phyloP scores from a whole-genome alignment of 2,329 filamentous ascomycete genomes.

The Colletotrichum caudatum region DNA sequence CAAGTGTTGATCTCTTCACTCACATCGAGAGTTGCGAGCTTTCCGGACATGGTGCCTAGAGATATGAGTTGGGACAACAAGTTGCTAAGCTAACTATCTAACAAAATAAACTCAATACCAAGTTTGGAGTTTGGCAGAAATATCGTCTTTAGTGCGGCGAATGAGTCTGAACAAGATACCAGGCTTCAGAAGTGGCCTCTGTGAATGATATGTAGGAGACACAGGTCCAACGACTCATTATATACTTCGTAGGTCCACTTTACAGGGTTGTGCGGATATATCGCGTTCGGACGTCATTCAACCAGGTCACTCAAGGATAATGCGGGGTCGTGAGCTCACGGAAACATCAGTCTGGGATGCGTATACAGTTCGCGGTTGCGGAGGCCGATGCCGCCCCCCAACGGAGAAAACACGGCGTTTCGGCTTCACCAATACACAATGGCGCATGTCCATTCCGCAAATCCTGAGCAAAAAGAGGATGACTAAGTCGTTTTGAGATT shows the following conservation, averaged over 20 bases:
- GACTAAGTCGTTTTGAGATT: slow-evolving; percentile 20
- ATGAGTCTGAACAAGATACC: not conserved
- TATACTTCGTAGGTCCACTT: not conserved
- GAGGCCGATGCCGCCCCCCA: slow-evolving; percentile 24
- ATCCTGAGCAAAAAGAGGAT: slow-evolving; percentile 1
- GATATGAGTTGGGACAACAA: not conserved
- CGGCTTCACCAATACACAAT: slow-evolving; percentile 21
- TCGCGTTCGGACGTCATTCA: slow-evolving; percentile 33
- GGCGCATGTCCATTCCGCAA: not conserved
- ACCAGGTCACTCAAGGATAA: slow-evolving; percentile 7
- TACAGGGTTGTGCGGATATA: slow-evolving; percentile 7
- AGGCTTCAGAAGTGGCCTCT: not conserved
- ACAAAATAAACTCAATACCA: not conserved
- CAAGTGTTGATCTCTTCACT: slow-evolving; percentile 31
- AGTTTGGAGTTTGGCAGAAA: not conserved
- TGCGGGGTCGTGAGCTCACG: slow-evolving; percentile 39
- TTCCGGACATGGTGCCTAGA: slow-evolving; percentile 8
- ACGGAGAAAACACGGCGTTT: slow-evolving; percentile 40
- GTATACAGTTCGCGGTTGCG: slow-evolving; percentile 15
- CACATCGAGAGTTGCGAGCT: slow-evolving; percentile 54
- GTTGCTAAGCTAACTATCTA: not conserved
- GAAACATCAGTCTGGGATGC: slow-evolving; percentile 25
- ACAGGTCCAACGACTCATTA: slow-evolving; percentile 2
- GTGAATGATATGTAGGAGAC: not conserved
- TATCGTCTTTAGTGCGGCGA: not conserved